These are phyloP conservation scores for Kazachstania taianensis DNA, from an alignment of 805 yeast genomes.

Conservation along the genomic window DNA sequence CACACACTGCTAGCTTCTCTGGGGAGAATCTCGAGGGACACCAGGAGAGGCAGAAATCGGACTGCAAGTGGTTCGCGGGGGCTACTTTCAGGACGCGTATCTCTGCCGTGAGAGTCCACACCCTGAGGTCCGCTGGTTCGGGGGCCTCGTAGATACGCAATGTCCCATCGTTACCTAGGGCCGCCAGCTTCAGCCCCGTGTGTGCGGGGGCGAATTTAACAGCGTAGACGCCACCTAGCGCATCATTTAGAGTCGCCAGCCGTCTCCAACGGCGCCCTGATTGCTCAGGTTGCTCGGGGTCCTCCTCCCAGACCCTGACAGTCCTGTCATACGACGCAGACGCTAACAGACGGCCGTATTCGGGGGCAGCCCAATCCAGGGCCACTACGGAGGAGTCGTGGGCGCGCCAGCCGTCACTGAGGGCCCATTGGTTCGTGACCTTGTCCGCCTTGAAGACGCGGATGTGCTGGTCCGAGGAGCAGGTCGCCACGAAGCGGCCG, in stretches of 20 bases:
- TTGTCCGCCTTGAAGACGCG: slow-evolving; percentile 75
- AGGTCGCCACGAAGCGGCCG: slow-evolving; percentile 86
- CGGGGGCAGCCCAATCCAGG: slow-evolving; percentile 90
- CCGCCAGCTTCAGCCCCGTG: slow-evolving; percentile 69
- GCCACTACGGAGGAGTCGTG: slow-evolving; percentile 83
- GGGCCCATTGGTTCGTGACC: slow-evolving; percentile 55
- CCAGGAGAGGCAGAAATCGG: slow-evolving; percentile 82
- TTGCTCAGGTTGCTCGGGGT: slow-evolving; percentile 60
- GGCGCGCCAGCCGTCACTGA: slow-evolving; percentile 89
- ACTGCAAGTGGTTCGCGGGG: slow-evolving; percentile 72
- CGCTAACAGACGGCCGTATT: slow-evolving; percentile 78
- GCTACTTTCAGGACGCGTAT: slow-evolving; percentile 54
- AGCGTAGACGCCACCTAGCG: slow-evolving; percentile 81
- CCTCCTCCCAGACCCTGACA: slow-evolving; percentile 85
- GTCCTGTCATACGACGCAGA: slow-evolving; percentile 87
- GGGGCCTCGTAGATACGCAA: slow-evolving; percentile 77
- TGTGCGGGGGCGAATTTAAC: slow-evolving; percentile 84
- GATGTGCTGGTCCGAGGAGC: slow-evolving; percentile 89
- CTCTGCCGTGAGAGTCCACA: slow-evolving; percentile 74
- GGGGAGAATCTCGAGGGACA: slow-evolving; percentile 75
- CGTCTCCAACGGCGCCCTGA: slow-evolving; percentile 80
- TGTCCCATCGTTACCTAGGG: slow-evolving; percentile 83
- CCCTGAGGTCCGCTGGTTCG: slow-evolving; percentile 79
- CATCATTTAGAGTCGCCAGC: slow-evolving; percentile 70
- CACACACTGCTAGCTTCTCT: slow-evolving; percentile 76